These are phyloP conservation scores for Asparagopsis taxiformis DNA, from an alignment of 31 red algal genomes.

Conservation along the genomic window DNA sequence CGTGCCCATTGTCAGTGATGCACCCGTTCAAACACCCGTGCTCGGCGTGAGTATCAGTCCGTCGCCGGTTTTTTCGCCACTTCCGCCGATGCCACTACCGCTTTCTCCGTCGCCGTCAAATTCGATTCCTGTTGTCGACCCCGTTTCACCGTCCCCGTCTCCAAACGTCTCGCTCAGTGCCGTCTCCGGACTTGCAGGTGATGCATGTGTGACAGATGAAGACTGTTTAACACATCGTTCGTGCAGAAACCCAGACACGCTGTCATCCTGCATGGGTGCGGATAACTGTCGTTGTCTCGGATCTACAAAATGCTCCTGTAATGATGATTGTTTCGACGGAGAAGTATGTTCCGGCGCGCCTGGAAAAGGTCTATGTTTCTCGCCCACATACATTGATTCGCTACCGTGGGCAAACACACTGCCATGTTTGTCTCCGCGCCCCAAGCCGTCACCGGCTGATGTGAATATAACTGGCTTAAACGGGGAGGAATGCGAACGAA, in stretches of 20 bases:
- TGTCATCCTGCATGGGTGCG: neutral
- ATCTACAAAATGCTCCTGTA: neutral
- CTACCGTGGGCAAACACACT: constrained; percentile 3
- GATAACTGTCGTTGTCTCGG: neutral
- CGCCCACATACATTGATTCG: neutral
- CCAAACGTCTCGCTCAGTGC: neutral
- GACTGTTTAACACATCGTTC: constrained; percentile 3
- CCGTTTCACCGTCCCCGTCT: neutral
- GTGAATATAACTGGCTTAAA: too few species aligned
- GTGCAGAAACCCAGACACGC: neutral
- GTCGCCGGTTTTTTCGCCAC: too few species aligned
- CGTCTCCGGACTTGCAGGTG: constrained; percentile 6
- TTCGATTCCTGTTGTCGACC: neutral
- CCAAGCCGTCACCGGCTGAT: constrained; percentile 1
- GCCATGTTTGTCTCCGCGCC: neutral
- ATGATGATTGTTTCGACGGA: neutral
- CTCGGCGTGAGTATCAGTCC: too few species aligned
- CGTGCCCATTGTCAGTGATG: neutral
- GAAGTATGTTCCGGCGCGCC: constrained; percentile 1
- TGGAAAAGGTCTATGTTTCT: neutral
- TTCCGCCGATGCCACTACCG: too few species aligned
- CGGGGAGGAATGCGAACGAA: too few species aligned
- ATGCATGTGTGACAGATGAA: neutral
- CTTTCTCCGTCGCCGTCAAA: neutral
- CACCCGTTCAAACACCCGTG: neutral